Percentiles rank a stretch among this genome's conserved stretches.
phyloP scores from a whole-genome alignment of 2,329 filamentous ascomycete genomes.

The Setomelanomma holmii region DNA sequence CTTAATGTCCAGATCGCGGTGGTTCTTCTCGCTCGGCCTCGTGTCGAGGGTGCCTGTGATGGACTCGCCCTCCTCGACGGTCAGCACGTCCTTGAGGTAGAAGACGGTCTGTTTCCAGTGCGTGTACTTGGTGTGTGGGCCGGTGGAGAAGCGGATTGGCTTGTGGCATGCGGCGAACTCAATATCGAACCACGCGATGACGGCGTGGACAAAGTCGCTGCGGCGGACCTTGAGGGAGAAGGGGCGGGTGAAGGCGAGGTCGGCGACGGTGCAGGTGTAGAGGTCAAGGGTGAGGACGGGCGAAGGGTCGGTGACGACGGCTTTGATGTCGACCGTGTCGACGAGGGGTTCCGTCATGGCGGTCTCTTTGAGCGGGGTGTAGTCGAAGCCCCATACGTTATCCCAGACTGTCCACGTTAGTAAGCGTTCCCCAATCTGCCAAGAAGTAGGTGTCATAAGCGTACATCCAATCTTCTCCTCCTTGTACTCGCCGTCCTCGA shows the following conservation, averaged over 20 bases:
- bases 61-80: constrained; percentile 85
- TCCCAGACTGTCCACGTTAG: constrained; percentile 79
- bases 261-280: constrained; percentile 83
- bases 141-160: constrained; percentile 94
- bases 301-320: constrained; percentile 90
- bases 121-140: constrained; percentile 97
- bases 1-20: constrained; percentile 90
- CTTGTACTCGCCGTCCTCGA: constrained; percentile 99
- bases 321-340: constrained; percentile 97
- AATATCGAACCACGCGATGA: constrained; percentile 99
- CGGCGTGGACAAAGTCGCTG: constrained; percentile 93
- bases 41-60: constrained; percentile 77
- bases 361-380: constrained; percentile 89
- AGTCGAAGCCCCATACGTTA: constrained; percentile 98
- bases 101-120: constrained; percentile 99
- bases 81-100: constrained; percentile 92
- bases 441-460: neutral
- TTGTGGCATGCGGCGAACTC: constrained; percentile 99
- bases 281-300: constrained; percentile 87
- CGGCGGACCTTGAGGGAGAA: constrained; percentile 81
- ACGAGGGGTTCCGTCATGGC: constrained; percentile 95
- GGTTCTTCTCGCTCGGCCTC: constrained; percentile 92
- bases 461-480: constrained; percentile 99
- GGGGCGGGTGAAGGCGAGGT: constrained; percentile 82
- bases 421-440: neutral